Evolutionary conservation across 2,329 filamentous ascomycete genomes (phyloP), one percentile per base, ranked within the genome.

Genomic region (Paracamarosporium sp.): DNA sequence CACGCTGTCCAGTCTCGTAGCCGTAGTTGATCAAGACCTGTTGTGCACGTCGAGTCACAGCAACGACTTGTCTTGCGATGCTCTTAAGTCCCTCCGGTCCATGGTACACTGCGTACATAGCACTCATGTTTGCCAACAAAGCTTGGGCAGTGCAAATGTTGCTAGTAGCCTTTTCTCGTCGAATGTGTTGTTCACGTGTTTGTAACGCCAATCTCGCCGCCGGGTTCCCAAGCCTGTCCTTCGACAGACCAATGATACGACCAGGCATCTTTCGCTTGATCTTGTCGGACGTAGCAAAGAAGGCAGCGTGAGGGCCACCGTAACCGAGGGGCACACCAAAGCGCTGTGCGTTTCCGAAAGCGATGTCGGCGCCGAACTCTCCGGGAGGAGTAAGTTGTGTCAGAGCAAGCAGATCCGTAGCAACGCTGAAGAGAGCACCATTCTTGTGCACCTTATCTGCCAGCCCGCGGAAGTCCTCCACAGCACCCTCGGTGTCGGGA

Each of bases 71-170:
- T 74, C 93, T 86, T 1, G 94, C 93, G 73, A 97, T 97, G 13
- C 87, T 85, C 78, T 88, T 92, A 50, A 98, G 80, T 17, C 93
- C 93, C 53, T 87, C 78, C 0, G 94, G 94, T 3, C 94, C 94
- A 74, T 98, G 94, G 77, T 97, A 98, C 53, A 97, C 84, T 51
- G 93, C 93, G 73, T 97, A 98, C 81, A 97, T 90, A 53, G 93
- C 92, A 66, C 88, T 94, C 92, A 97, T 97, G 77, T 98, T 98
- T 35, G 94, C 94, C 50, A 97, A 83, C 25, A 98, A 81, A 8
- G 94, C 94, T 79, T 98, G 94, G 1, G 94, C 93, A 1, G 94
- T 98, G 81, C 94, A 98, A 58, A 97, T 93, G 73, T 98, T 98
- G 82, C 93, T 97, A 1, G 94, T 98, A 1, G 94, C 94, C 84